Base-by-base conservation (phyloP, 2,329 filamentous ascomycete species). In the Hypoxylon sp. region DNA sequence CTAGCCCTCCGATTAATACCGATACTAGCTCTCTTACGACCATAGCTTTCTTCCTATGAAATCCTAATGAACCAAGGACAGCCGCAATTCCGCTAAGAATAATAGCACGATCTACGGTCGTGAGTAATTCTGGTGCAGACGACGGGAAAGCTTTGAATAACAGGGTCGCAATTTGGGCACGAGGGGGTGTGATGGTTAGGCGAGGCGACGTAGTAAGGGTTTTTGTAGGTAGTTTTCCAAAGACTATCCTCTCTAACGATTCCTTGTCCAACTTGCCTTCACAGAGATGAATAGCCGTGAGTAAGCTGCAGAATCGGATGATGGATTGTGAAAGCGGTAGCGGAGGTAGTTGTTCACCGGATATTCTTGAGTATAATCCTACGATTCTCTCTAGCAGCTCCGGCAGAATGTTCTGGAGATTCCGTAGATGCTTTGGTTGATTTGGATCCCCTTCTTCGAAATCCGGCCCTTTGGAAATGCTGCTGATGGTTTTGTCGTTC, bases 11-110 rank as follows among this genome's bases (percentile, higher is more conserved):
- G 57, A 97, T 93, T 43, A 98, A 84, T 14, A 94, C 90, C 2
- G 90, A 91, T 7, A 99, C 86, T 53, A 98, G 85, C 75, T 98
- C 94, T 73, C 93, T 90, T 74, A 97, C 86, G 0, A 98, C 89
- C 81, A 98, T 91, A 3, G 93, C 94, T 79, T 97, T 97, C 81
- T 98, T 98, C 63, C 96, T 88, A 65, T 94, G 89, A 66, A 95
- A 87, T 0, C 93, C 93, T 6, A 99, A 80, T 5, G 88, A 85
- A 0, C 93, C 91, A 9, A 98, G 83, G n/a, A 97, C 89, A n/a
- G 92, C 90, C 6, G 93, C 91, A 71, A 98, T 93, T 11, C 94
- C 95, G 71, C 93, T 91, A 14, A 98, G 83, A 36, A 98, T 90
- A 9, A 91, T 89, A 10, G 93, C 89, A 21, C 92, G 87, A 79